phyloP scores from a whole-genome alignment of 768 basidiomycete species.

The Boletus tylopilopsis region DNA sequence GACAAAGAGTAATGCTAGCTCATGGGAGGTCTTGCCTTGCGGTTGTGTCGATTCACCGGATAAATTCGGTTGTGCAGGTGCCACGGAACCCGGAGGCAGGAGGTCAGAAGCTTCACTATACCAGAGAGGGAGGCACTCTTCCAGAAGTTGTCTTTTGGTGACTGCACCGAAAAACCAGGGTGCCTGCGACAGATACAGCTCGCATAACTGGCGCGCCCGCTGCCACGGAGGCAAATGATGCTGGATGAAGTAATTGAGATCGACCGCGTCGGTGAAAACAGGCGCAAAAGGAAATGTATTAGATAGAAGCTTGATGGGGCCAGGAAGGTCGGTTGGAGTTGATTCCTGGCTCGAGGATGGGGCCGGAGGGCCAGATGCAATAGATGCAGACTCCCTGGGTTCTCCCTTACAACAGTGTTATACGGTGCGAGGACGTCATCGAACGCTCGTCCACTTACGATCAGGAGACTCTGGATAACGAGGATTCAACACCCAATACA shows the following conservation, averaged over 20 bases:
- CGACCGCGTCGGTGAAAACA: conserved; percentile 31
- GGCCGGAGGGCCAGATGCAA: background rate
- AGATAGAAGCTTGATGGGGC: conserved; percentile 27
- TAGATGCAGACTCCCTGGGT: conserved; percentile 1
- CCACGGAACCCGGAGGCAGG: conserved; percentile 23
- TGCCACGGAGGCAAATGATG: conserved; percentile 55
- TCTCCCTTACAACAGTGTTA: conserved; percentile 21
- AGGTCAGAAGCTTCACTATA: conserved; percentile 47
- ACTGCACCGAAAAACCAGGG: conserved; percentile 80
- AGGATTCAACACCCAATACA: background rate
- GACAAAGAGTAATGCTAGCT: conserved; percentile 59
- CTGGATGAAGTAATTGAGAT: conserved; percentile 44
- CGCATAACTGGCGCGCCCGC: conserved; percentile 54
- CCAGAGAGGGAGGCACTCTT: conserved; percentile 64
- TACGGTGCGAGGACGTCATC: background rate
- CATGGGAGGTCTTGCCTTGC: conserved; percentile 43
- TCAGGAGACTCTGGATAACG: conserved; percentile 45
- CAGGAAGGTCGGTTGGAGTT: conserved; percentile 20
- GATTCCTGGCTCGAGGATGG: background rate
- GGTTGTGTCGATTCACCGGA: conserved; percentile 7
- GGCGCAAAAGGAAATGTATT: conserved; percentile 50
- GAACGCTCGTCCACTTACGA: conserved; percentile 38
- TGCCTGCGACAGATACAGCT: conserved; percentile 74
- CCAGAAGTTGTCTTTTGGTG: conserved; percentile 56
- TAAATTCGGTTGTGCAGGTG: conserved; percentile 10